Evolutionary conservation across 2,329 filamentous ascomycete species (phyloP).

Genomic region (Xylariaceae sp.): DNA sequence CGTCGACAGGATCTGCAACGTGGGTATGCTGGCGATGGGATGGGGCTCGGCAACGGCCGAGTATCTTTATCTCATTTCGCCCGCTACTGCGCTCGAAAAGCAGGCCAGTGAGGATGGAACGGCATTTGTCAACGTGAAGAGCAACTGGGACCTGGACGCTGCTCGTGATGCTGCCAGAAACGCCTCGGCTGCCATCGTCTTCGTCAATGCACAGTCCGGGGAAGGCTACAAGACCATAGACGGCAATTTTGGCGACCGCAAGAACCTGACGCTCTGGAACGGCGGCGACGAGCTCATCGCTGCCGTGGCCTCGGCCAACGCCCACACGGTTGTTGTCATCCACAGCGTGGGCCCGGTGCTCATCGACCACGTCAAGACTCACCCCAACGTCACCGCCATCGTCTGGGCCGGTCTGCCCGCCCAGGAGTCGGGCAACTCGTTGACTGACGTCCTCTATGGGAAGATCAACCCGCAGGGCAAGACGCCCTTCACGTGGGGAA

Average conservation of each 20-base stretch:
- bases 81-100: constrained; percentile 61
- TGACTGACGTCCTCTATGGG: constrained; percentile 75
- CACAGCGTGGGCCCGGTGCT: constrained; percentile 79
- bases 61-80: constrained; percentile 70
- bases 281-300: constrained; percentile 73
- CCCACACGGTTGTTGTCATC: constrained; percentile 86
- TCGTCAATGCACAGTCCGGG: constrained; percentile 81
- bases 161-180: constrained; percentile 21
- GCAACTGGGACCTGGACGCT: constrained; percentile 23
- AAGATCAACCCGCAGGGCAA: constrained; percentile 69
- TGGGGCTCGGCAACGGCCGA: constrained; percentile 72
- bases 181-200: constrained; percentile 48
- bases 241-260: constrained; percentile 78
- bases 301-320: constrained; percentile 67
- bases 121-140: constrained; percentile 55
- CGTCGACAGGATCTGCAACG: constrained; percentile 55
- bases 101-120: constrained; percentile 54
- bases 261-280: constrained; percentile 86
- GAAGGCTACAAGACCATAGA: constrained; percentile 81
- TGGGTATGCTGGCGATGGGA: constrained; percentile 63
- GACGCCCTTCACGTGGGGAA: constrained; percentile 54
- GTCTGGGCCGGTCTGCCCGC: constrained; percentile 75
- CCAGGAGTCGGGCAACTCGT: constrained; percentile 73
- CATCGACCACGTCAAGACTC: constrained; percentile 64
- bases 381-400: constrained; percentile 72